phyloP scores from a whole-genome alignment of 805 yeast species.

The Cyberlindnera saturnus region DNA sequence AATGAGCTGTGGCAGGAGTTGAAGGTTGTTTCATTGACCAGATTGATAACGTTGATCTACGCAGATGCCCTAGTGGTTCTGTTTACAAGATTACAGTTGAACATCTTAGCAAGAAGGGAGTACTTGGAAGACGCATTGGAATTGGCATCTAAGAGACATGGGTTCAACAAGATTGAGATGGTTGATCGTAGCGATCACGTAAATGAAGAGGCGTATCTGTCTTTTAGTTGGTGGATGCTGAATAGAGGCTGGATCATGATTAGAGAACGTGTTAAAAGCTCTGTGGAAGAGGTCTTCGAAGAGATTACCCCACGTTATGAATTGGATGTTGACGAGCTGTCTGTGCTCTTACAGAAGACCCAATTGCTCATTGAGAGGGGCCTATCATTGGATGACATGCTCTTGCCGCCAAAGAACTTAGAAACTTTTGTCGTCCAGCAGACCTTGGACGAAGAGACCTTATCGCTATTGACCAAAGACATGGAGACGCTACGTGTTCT shows the following conservation, averaged over 20 bases:
- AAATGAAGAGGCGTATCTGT: constrained; percentile 75
- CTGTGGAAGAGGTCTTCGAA: constrained; percentile 56
- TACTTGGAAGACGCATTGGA: constrained; percentile 74
- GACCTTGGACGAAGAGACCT: constrained; percentile 38
- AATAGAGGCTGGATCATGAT: constrained; percentile 76
- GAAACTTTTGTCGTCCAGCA: constrained; percentile 52
- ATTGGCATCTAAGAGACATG: constrained; percentile 48
- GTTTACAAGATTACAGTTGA: constrained; percentile 78
- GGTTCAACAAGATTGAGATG: constrained; percentile 16
- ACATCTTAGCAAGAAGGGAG: constrained; percentile 80
- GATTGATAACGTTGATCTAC: constrained; percentile 68
- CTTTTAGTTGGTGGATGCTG: constrained; percentile 90
- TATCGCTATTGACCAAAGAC: constrained; percentile 24
- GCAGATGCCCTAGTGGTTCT: constrained; percentile 64
- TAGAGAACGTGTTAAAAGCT: constrained; percentile 43
- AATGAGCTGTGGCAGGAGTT: constrained; percentile 79
- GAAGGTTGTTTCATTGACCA: constrained; percentile 65
- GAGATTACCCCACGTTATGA: constrained; percentile 69
- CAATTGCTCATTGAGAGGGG: constrained; percentile 30
- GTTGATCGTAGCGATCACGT: constrained; percentile 17
- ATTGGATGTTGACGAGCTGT: constrained; percentile 56
- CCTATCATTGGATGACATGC: constrained; percentile 38
- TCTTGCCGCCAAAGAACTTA: constrained; percentile 46
- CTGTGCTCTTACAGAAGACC: constrained; percentile 34
- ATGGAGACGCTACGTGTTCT: constrained; percentile 26